Evolutionary conservation across 306 rosid species (phyloP).

Genomic region (Astragalus glycyphyllos): DNA sequence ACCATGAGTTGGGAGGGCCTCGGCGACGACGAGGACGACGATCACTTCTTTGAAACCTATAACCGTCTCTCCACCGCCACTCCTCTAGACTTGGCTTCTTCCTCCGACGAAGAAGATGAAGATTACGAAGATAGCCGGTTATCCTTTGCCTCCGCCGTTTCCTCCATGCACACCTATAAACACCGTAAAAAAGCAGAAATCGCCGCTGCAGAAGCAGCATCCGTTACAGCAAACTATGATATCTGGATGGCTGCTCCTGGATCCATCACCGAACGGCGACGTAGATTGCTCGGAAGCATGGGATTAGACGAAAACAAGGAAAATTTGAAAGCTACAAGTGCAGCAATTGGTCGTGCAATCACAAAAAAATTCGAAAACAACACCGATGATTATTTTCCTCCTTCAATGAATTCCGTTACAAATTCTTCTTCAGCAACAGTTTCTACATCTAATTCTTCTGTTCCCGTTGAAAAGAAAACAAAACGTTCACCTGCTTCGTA

Average conservation of each 20-base stretch:
- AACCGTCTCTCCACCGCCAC: slow-evolving; percentile 56
- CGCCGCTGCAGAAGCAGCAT: not conserved
- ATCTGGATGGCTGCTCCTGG: slow-evolving; percentile 83
- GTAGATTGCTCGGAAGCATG: slow-evolving; percentile 66
- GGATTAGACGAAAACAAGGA: slow-evolving; percentile 60
- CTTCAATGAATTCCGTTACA: not conserved
- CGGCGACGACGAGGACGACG: slow-evolving; percentile 57
- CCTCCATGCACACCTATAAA: slow-evolving; percentile 46
- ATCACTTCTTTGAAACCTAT: slow-evolving; percentile 59
- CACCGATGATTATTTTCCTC: no score
- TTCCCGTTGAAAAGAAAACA: not conserved
- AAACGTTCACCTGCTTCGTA: slow-evolving; percentile 35
- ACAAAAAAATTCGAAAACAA: slow-evolving; percentile 44
- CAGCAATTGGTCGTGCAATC: slow-evolving; percentile 36
- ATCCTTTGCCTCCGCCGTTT: slow-evolving; percentile 65
- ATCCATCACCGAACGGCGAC: slow-evolving; percentile 68
- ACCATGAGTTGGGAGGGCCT: slow-evolving; percentile 58
- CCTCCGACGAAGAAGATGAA: slow-evolving; percentile 59
- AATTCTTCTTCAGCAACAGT: not conserved
- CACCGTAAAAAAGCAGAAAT: slow-evolving; percentile 2
- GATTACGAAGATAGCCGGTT: slow-evolving; percentile 57
- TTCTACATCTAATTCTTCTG: not conserved
- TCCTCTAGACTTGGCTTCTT: slow-evolving; percentile 52
- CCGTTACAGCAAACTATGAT: slow-evolving; percentile 52
- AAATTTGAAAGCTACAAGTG: slow-evolving; percentile 32